phyloP scores from a whole-genome alignment of 2,329 filamentous ascomycete species.

The Sarocladium kiliense region DNA sequence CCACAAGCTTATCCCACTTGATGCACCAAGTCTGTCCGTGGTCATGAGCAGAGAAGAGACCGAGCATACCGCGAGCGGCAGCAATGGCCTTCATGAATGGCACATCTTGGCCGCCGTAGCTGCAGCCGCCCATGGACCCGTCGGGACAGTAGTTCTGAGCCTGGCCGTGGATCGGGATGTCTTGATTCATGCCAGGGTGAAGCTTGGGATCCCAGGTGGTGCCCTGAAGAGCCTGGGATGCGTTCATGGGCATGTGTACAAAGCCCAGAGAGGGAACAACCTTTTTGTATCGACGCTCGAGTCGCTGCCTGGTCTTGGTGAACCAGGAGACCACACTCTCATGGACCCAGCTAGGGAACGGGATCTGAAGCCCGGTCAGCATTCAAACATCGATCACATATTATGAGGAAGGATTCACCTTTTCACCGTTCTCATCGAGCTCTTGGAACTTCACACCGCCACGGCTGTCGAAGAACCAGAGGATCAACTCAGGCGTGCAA shows the following conservation, averaged over 20 bases:
- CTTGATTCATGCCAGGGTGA: conserved; percentile 41
- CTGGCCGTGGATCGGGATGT: conserved; percentile 33
- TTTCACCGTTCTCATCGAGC: no score
- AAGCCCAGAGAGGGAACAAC: conserved; percentile 40
- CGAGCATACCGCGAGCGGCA: conserved; percentile 47
- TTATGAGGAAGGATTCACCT: no score
- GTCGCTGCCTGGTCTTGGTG: conserved; percentile 19
- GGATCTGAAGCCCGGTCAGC: not conserved
- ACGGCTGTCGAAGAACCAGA: no score
- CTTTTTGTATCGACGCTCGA: conserved; percentile 22
- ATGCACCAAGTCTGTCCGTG: conserved; percentile 57
- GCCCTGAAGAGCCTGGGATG: conserved; percentile 32
- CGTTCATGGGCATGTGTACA: conserved; percentile 41
- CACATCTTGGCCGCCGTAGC: conserved; percentile 45
- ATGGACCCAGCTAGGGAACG: conserved; percentile 38
- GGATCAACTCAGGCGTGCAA: no score
- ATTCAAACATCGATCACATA: no score
- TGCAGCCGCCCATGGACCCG: conserved; percentile 29
- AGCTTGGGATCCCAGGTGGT: conserved; percentile 26
- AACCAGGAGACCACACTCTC: conserved; percentile 40
- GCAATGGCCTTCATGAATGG: conserved; percentile 59
- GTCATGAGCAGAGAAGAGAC: conserved; percentile 60
- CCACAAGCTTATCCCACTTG: conserved; percentile 35
- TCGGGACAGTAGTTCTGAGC: conserved; percentile 39
- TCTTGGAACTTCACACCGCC: no score